Base-by-base conservation (phyloP, 495 filamentous ascomycete genomes). In the Penicillium crystallinum region DNA sequence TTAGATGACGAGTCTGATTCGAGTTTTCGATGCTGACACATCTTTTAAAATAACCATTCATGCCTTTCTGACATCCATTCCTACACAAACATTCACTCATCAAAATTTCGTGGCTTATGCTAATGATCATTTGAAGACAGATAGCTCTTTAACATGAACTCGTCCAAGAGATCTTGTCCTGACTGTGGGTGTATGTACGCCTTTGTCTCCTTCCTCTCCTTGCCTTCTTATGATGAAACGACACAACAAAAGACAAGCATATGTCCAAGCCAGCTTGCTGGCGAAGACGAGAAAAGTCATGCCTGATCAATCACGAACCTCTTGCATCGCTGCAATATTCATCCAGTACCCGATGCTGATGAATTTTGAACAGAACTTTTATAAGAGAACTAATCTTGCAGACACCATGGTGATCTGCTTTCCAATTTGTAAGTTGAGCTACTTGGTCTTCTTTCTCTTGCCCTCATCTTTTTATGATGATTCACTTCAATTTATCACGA, bases 401-500 rank as follows among this genome's bases (percentile, higher is more conserved):
- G 59, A 52, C 40, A 35, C 33, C 23, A 22, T 53, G 48, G 42
- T 40, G 37, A 27, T 35, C 25, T 17, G 21, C 8, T 45, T 29
- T 1, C 12, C 17, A 33, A 21, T 27, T 17, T 54, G 68, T 66
- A 41, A 71, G 66, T 71, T 42, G 11, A 40, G 22, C 22, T 10
- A 49, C 46, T 40, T 27, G 54, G 45, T 23, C 55, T 43, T 10
- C 11, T 42, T 42, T n/a, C n/a, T 33, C 29, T 21, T 48, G 11
- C 49, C 33, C 19, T 33, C 30, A 47, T 51, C 49, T 61, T 77
- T 76, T 76, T 55, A 88, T 88, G 87, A 93, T 90, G 85, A 87
- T 80, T 78, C 77, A 73, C 65, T 69, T 66, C 61, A 77, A 73
- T 71, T 84, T 84, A 85, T 96, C 90, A 96, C 91, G 90, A 96